phyloP scores from a whole-genome alignment of 2,329 filamentous ascomycete species.

The Pezicula neosporulosa region DNA sequence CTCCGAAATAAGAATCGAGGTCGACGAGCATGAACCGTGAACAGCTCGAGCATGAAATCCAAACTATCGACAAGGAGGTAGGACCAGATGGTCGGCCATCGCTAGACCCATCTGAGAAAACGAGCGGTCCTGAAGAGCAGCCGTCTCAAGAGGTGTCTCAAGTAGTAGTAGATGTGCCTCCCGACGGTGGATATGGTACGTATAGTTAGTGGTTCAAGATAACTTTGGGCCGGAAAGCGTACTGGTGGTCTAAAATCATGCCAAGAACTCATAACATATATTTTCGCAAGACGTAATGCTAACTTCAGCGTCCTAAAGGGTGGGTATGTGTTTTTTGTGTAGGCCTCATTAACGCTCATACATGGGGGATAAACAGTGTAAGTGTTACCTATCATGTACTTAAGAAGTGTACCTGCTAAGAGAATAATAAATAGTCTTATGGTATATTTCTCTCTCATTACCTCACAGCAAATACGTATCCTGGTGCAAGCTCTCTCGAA shows the following conservation, averaged over 20 bases:
- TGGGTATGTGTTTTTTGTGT: constrained; percentile 48
- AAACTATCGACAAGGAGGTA: too few relatives aligned
- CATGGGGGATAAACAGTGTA: constrained; percentile 38
- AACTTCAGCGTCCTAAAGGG: not conserved
- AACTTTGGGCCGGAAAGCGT: not conserved
- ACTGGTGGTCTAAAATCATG: not conserved
- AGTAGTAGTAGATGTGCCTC: constrained; percentile 34
- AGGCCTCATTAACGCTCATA: constrained; percentile 41
- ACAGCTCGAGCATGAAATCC: too few relatives aligned
- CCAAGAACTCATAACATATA: not conserved
- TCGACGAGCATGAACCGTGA: too few relatives aligned
- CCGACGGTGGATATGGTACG: constrained; percentile 51
- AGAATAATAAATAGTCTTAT: constrained; percentile 45
- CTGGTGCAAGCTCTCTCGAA: constrained; percentile 58
- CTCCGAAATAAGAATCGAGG: too few relatives aligned
- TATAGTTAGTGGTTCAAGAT: not conserved
- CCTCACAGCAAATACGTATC: constrained; percentile 59
- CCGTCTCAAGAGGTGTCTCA: constrained; percentile 2
- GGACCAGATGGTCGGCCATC: too few relatives aligned
- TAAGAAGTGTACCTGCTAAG: not conserved
- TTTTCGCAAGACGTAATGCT: not conserved
- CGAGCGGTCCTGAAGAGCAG: constrained; percentile 3
- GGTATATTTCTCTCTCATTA: constrained; percentile 78
- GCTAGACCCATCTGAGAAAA: constrained; percentile 12
- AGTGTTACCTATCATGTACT: constrained; percentile 2